Evolutionary conservation across 202 grass and related monocot species (phyloP).

Genomic region (Thinopyrum obtusiflorum): DNA sequence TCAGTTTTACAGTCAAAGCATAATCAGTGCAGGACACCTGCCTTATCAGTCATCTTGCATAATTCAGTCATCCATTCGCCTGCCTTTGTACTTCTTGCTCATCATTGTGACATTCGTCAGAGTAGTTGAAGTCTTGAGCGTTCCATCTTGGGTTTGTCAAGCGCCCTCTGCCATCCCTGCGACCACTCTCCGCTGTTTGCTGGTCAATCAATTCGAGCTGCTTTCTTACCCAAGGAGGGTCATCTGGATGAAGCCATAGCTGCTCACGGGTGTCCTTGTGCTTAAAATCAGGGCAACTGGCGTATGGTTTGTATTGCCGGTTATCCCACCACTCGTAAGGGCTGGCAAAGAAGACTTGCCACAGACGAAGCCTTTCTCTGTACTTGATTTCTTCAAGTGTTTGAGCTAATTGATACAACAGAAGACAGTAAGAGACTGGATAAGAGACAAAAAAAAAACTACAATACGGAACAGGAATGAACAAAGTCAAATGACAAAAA

Average conservation of each 20-base stretch:
- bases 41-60: neutral
- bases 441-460: neutral
- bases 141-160: constrained; percentile 42
- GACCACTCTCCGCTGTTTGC: constrained; percentile 25
- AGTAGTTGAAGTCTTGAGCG: constrained; percentile 49
- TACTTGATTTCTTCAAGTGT: constrained; percentile 23
- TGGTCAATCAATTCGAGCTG: constrained; percentile 66
- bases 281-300: constrained; percentile 53
- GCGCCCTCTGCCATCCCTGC: neutral
- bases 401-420: constrained; percentile 33
- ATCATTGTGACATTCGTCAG: constrained; percentile 1
- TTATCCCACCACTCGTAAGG: constrained; percentile 93
- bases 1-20: neutral
- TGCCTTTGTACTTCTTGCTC: neutral
- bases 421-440: neutral
- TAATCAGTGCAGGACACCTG: neutral
- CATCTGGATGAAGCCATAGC: constrained; percentile 53
- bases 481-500: constrained; percentile 8
- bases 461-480: neutral
- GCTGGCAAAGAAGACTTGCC: constrained; percentile 91
- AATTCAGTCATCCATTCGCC: neutral
- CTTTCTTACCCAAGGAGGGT: constrained; percentile 76
- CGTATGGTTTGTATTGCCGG: constrained; percentile 37
- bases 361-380: constrained; percentile 47
- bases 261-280: constrained; percentile 71